Evolutionary conservation across 1,284 basidiomycete species (phyloP), one percentile per base, ranked within the genome.

Genomic region (Austroboletus olivaceoglutinosus): DNA sequence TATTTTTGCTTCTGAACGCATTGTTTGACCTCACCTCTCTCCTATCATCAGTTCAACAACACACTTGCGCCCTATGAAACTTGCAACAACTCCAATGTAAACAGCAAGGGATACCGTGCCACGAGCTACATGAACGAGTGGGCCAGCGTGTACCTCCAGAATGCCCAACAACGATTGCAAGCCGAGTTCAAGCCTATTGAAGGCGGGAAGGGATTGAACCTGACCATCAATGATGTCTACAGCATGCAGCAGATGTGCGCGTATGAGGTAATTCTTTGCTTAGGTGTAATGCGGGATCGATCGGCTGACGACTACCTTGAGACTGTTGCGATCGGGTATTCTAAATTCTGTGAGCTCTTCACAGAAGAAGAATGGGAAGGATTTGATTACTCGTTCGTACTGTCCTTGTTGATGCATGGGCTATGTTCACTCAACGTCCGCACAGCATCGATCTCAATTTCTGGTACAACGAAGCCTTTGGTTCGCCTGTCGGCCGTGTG

Each of bases 311-410:
- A 25, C 10, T 25, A 25, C 25, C 25, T 25, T 25, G 29, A 92
- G 85, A 96, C 93, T 4, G 91, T 94, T 36, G 89, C 92, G 0
- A 77, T 96, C 15, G 94, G 93, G 2, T 94, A 89, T 64, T 92
- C 89, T 25, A 86, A 83, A 57, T 97, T 96, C 71, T 98, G 95
- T 61, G 81, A 82, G 46, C 74, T 98, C 1, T 98, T 98, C 70
- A 93, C 89, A 0, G 76, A 88, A 62, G 85, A 91, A 40, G 93
- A 97, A 67, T 94, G 92, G 86, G 80, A 87, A 59, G 91, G 90
- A 13, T 95, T 92, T 66, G 82, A 92, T 65, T 95, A 94, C 54
- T 75, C 83, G 82, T 89, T 60, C 54, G 85, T 75, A 8, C 8
- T 21, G 6, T 25, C 4, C 1, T 38, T 31, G 13, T 21, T 18